Conservation (phyloP, 495 filamentous ascomycete species). For the Coniosporium apollinis region DNA sequence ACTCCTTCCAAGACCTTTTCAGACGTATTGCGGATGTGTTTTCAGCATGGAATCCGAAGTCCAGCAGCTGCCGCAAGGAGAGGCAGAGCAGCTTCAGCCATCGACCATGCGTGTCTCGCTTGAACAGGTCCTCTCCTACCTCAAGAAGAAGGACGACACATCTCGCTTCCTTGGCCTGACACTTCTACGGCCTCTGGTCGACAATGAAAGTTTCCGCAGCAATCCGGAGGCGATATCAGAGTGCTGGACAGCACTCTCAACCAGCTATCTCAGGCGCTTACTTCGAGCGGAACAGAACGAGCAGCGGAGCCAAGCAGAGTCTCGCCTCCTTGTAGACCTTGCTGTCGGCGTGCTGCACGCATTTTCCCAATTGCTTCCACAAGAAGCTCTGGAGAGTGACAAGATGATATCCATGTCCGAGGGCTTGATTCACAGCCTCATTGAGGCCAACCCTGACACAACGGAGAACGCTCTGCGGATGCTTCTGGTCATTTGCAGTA, state of each 20-base stretch:
- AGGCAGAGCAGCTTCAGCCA: too few relatives aligned
- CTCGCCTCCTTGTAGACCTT: not conserved
- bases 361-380: not conserved
- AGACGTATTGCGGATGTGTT: too few relatives aligned
- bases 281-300: not conserved
- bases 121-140: not conserved
- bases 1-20: too few relatives aligned
- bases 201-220: not conserved
- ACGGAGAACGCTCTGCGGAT: not conserved
- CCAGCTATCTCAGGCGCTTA: not conserved
- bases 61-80: too few relatives aligned
- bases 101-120: too few relatives aligned
- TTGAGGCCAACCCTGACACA: not conserved
- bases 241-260: not conserved
- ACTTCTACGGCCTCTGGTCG: not conserved
- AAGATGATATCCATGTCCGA: not conserved
- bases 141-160: not conserved
- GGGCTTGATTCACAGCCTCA: not conserved
- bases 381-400: not conserved
- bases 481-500: not conserved
- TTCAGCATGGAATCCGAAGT: too few relatives aligned
- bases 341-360: not conserved
- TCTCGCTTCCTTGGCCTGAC: not conserved
- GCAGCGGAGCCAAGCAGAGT: not conserved
- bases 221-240: not conserved